Conservation (phyloP, 2,329 filamentous ascomycete species). For the Aspergillus hiratsukae region DNA sequence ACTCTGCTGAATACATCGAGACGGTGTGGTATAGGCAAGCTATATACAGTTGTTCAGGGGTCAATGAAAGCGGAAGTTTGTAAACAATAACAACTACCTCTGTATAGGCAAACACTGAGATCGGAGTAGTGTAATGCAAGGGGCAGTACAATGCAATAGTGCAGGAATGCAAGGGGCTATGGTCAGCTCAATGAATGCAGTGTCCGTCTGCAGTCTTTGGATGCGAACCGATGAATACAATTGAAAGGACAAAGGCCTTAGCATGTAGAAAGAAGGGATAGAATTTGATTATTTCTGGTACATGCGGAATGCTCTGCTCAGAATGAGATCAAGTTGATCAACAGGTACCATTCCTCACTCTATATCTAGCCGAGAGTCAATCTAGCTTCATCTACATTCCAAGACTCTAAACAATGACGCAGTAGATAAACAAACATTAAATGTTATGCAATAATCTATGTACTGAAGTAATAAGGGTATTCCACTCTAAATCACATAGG, state of each 20-base stretch:
- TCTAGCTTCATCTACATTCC: neutral
- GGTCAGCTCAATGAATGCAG: neutral
- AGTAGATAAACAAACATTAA: neutral
- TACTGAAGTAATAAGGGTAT: neutral
- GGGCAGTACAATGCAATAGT: no score
- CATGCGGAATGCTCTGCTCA: neutral
- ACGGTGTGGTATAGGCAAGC: neutral
- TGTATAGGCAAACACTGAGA: neutral
- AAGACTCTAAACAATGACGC: neutral
- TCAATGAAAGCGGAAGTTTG: neutral
- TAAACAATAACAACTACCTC: neutral
- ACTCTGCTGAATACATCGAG: neutral
- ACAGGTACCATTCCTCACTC: neutral
- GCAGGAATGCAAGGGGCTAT: neutral
- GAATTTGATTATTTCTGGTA: neutral
- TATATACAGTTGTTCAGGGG: neutral
- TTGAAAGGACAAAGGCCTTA: no score
- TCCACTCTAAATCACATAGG: neutral
- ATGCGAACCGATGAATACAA: neutral
- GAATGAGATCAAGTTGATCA: neutral
- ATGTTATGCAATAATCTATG: neutral
- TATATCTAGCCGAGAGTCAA: neutral
- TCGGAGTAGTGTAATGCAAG: neutral
- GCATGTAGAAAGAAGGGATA: neutral
- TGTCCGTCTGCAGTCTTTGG: neutral